Conservation (phyloP, 805 yeast genomes). For the Starmerella apis region DNA sequence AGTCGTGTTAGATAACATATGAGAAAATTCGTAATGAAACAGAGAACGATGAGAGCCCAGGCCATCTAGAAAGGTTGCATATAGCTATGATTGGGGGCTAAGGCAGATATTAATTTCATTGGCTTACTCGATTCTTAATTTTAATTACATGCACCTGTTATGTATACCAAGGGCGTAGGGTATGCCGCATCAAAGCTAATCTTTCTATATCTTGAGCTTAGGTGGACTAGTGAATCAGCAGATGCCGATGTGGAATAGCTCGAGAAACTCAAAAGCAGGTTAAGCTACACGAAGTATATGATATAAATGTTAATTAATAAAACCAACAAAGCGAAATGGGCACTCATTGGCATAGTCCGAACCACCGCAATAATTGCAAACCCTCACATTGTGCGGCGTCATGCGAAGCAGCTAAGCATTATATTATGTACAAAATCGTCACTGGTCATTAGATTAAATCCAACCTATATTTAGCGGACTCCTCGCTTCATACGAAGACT, state of each 20-base stretch:
- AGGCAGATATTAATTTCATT: no score
- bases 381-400: not conserved
- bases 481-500: slow-evolving; percentile 42
- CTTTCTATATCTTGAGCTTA: not conserved
- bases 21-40: no score
- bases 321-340: not conserved
- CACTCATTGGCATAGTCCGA: not conserved
- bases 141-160: not conserved
- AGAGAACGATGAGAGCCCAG: no score
- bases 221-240: not conserved
- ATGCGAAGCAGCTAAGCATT: not conserved
- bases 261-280: no score
- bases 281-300: no score
- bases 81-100: no score
- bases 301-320: not conserved
- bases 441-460: not conserved
- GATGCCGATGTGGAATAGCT: no score
- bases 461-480: slow-evolving; percentile 13
- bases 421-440: slow-evolving; percentile 2
- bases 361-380: not conserved
- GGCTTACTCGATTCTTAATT: not conserved
- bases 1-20: no score
- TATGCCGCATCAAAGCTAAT: not conserved
- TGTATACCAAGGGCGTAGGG: not conserved
- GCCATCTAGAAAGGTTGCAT: no score